These are phyloP conservation scores for Litsea cubeba DNA, from an alignment of 164 flowering plant species.

Conservation along the genomic window DNA sequence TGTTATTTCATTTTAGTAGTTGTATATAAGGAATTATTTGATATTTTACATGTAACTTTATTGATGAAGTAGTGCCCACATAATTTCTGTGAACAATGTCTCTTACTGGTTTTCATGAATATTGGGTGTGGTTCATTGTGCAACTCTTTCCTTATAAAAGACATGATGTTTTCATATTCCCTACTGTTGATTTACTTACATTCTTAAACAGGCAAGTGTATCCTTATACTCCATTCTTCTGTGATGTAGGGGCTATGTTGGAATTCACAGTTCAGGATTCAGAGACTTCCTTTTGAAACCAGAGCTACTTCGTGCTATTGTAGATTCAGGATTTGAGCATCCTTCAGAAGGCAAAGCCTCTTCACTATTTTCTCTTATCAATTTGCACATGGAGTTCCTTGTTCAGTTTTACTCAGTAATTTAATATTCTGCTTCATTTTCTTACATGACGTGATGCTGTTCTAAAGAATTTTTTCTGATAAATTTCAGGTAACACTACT, in stretches of 20 bases:
- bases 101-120: background rate
- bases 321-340: slow-evolving; percentile 98
- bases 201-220: background rate
- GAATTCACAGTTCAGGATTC: slow-evolving; percentile 95
- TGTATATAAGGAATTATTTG: background rate
- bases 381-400: background rate
- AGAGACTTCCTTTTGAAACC: slow-evolving; percentile 97
- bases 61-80: too few relatives aligned
- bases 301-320: slow-evolving; percentile 90
- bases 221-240: background rate
- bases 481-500: slow-evolving; percentile 56
- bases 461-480: background rate
- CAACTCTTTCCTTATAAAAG: background rate
- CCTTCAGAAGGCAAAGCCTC: slow-evolving; percentile 84
- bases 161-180: background rate
- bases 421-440: background rate
- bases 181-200: background rate
- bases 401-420: background rate
- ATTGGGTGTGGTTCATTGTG: background rate
- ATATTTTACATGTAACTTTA: background rate
- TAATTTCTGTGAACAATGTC: background rate
- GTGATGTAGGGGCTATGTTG: slow-evolving; percentile 80
- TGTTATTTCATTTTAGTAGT: background rate
- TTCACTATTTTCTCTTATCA: background rate
- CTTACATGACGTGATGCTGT: background rate